These are phyloP conservation scores for Geum urbanum DNA, from an alignment of 306 rosid genomes.

Conservation along the genomic window DNA sequence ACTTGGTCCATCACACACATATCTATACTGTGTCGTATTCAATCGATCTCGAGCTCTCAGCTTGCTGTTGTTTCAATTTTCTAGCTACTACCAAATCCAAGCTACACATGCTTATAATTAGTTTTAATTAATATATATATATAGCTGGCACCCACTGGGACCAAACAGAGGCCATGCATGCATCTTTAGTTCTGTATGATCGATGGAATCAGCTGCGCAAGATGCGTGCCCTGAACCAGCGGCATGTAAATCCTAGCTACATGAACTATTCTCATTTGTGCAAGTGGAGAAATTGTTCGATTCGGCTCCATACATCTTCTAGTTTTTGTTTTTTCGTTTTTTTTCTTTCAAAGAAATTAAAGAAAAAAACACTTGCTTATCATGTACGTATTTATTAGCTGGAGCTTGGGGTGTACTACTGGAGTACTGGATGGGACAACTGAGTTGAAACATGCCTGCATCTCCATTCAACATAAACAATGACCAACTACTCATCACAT, in stretches of 20 bases:
- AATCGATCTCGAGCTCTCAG: background rate
- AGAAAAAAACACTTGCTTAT: background rate
- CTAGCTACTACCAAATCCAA: background rate
- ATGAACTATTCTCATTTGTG: no score
- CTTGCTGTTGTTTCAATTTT: background rate
- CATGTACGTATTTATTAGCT: background rate
- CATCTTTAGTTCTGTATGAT: no score
- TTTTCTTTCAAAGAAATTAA: background rate
- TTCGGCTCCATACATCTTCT: no score
- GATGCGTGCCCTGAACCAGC: background rate
- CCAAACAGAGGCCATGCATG: background rate
- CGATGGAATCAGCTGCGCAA: no score
- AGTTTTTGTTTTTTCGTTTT: background rate
- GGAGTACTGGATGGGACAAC: background rate
- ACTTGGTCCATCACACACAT: background rate
- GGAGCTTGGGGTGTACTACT: background rate
- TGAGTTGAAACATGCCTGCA: conserved; percentile 5
- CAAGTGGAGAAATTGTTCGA: no score
- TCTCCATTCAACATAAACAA: conserved; percentile 8
- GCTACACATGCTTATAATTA: background rate
- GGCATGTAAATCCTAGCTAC: background rate
- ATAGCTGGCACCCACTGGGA: background rate
- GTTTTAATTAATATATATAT: background rate
- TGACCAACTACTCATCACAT: conserved; percentile 22
- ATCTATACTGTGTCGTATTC: background rate